phyloP scores from a whole-genome alignment of 352 stramenopile genomes.

The Phytopythium cucurbitacearum region DNA sequence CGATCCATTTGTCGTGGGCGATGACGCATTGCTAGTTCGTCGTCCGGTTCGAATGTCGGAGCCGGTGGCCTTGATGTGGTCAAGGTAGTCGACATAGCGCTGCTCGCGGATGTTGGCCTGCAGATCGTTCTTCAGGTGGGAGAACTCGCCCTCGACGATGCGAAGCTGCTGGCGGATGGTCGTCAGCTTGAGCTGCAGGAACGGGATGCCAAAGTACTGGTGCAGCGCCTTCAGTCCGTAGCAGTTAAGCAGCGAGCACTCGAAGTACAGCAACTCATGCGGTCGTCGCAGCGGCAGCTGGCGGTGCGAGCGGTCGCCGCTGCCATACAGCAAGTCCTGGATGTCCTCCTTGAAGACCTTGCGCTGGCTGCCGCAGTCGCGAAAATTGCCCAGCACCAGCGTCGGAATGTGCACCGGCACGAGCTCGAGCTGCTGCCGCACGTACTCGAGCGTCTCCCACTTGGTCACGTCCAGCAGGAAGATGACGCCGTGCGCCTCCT shows the following conservation, averaged over 20 bases:
- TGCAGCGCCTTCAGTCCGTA: constrained; percentile 82
- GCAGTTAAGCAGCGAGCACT: constrained; percentile 81
- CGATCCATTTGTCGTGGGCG: too few species aligned
- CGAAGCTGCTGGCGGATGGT: constrained; percentile 75
- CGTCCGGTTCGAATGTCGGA: constrained; percentile 79
- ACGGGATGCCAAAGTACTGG: constrained; percentile 83
- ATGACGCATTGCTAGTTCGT: constrained; percentile 5
- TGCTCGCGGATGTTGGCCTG: constrained; percentile 69
- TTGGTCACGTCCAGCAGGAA: constrained; percentile 87
- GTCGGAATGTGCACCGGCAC: constrained; percentile 78
- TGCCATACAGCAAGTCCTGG: constrained; percentile 62
- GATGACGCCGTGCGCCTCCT: constrained; percentile 83
- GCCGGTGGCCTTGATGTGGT: constrained; percentile 59
- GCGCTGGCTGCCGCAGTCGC: constrained; percentile 52
- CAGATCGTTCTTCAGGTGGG: constrained; percentile 67
- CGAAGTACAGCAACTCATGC: constrained; percentile 74
- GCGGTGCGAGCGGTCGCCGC: constrained; percentile 23
- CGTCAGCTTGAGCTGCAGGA: constrained; percentile 74
- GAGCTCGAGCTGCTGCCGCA: constrained; percentile 57
- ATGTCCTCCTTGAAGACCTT: constrained; percentile 88
- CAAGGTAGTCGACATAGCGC: constrained; percentile 69
- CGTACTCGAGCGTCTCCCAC: constrained; percentile 80
- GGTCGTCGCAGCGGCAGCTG: constrained; percentile 37
- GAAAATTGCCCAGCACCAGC: constrained; percentile 80
- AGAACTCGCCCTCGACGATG: constrained; percentile 67